phyloP scores from a whole-genome alignment of 1,284 basidiomycete species.

The Entoloma clypeatum region DNA sequence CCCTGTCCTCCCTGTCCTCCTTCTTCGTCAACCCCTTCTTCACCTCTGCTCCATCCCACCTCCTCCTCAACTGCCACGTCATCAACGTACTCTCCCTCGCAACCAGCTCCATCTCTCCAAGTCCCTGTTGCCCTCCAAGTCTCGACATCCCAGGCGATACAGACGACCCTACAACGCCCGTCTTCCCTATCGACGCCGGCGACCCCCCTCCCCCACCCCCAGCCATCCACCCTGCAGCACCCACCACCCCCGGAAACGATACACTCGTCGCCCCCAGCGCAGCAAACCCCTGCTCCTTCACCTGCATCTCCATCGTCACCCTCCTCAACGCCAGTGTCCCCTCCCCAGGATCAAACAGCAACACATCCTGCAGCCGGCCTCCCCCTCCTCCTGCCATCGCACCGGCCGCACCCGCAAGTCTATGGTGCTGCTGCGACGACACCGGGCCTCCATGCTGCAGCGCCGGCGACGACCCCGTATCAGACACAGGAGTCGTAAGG shows the following conservation, averaged over 20 bases:
- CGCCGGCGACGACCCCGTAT: too few species aligned
- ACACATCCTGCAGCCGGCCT: conserved; percentile 65
- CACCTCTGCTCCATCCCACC: conserved; percentile 53
- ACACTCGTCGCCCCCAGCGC: conserved; percentile 37
- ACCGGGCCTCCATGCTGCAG: too few species aligned
- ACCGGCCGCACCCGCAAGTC: too few species aligned
- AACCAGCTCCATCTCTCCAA: conserved; percentile 40
- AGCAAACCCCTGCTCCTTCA: conserved; percentile 21
- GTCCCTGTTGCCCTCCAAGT: too few species aligned
- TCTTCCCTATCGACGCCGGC: conserved; percentile 7
- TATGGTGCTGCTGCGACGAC: too few species aligned
- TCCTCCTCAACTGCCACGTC: conserved; percentile 62
- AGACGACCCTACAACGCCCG: conserved; percentile 3
- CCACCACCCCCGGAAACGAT: conserved; percentile 35
- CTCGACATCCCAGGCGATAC: too few species aligned
- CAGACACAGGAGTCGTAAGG: conserved; percentile 46
- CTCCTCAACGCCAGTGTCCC: conserved; percentile 55
- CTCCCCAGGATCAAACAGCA: conserved; percentile 61
- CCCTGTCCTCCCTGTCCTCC: conserved; percentile 8
- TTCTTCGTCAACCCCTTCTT: conserved; percentile 31
- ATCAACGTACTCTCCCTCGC: conserved; percentile 56
- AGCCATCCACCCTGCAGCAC: conserved; percentile 28
- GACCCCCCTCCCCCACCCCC: conserved; percentile 5
- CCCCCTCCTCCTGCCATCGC: too few species aligned
- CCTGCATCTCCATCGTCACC: conserved; percentile 40